phyloP scores from a whole-genome alignment of 2,329 filamentous ascomycete genomes.

The Sporothrix schenckii region DNA sequence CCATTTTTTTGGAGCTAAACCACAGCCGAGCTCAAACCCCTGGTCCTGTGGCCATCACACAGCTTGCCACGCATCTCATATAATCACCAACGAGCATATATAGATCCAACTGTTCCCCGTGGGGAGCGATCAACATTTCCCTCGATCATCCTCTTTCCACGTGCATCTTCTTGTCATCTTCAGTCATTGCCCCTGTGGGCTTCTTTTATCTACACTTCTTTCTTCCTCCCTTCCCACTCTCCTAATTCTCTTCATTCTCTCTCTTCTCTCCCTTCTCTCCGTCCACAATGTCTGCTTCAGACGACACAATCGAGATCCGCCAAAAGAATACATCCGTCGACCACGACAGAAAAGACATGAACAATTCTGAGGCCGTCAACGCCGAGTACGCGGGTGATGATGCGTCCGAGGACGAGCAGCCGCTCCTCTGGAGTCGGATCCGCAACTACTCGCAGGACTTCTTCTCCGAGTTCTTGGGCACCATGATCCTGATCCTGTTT shows the following conservation, averaged over 20 bases:
- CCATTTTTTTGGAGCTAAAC: not conserved
- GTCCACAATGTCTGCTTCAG: constrained; percentile 30
- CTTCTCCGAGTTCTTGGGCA: constrained; percentile 69
- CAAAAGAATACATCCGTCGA: constrained; percentile 21
- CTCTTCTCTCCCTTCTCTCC: not conserved
- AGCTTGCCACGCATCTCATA: constrained; percentile 10
- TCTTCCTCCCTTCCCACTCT: not conserved
- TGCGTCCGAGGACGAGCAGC: constrained; percentile 16
- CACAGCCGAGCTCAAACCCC: not conserved
- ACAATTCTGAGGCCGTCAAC: constrained; percentile 24
- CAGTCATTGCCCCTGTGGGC: not conserved
- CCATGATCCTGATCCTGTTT: constrained; percentile 69
- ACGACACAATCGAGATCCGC: constrained; percentile 30
- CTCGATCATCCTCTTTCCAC: constrained; percentile 17
- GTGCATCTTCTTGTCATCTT: constrained; percentile 16
- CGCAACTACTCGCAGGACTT: constrained; percentile 58
- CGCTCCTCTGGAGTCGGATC: constrained; percentile 54
- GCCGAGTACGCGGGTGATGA: constrained; percentile 28
- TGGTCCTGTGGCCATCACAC: not conserved
- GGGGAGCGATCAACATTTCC: constrained; percentile 17
- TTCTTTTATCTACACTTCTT: not conserved
- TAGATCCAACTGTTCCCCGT: constrained; percentile 24
- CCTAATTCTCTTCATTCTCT: not conserved
- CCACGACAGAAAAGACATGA: constrained; percentile 28
- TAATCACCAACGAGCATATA: constrained; percentile 25